Evolutionary conservation across 2,329 filamentous ascomycete species (phyloP).

Genomic region (Blastomyces gilchristii): DNA sequence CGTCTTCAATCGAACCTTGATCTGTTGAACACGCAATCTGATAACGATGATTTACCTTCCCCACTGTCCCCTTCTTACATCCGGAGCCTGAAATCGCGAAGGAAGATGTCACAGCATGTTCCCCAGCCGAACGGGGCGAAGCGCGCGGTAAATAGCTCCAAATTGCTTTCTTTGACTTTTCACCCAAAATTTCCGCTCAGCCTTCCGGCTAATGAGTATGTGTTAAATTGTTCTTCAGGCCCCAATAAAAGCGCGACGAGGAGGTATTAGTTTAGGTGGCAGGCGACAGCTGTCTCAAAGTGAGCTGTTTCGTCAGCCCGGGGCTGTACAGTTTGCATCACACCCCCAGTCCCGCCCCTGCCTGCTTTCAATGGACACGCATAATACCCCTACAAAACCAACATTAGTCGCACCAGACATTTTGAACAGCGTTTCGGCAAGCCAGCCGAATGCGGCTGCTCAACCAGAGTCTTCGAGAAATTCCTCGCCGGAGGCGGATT

Average conservation of each 20-base stretch:
- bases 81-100: not conserved
- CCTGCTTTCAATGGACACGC: not conserved
- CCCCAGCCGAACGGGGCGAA: not conserved
- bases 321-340: not conserved
- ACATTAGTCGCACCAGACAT: not conserved
- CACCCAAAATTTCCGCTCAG: not conserved
- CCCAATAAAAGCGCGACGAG: conserved; percentile 5
- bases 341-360: not conserved
- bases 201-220: not conserved
- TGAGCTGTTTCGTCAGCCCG: not conserved
- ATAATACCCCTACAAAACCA: not conserved
- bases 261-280: not conserved
- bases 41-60: not conserved
- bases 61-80: not conserved
- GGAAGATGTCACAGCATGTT: conserved; percentile 2
- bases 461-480: not conserved
- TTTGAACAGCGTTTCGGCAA: not conserved
- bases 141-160: not conserved
- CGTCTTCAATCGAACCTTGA: not conserved
- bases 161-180: not conserved
- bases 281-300: not conserved
- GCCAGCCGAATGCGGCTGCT: not conserved
- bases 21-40: not conserved
- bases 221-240: not conserved
- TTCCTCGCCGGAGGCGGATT: not conserved